Base-by-base conservation (phyloP, 2,329 filamentous ascomycete genomes). In the Dactylellina leptospora region DNA sequence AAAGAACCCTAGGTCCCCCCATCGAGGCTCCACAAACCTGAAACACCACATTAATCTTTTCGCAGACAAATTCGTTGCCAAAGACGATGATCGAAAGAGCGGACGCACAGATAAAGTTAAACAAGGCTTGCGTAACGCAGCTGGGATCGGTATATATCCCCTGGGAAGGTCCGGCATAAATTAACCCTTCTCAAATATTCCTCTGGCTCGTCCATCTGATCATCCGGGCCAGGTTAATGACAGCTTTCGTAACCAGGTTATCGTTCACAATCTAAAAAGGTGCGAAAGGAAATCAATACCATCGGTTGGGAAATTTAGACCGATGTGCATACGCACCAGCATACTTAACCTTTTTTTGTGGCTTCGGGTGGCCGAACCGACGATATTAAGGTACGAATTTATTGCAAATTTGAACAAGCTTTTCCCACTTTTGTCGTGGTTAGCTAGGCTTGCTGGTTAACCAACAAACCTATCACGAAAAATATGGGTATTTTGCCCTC, bases 341-440 rank as follows among this genome's bases (percentile, higher is more conserved):
- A n/a, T n/a, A n/a, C n/a, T n/a, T n/a, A n/a, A n/a, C n/a, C n/a
- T n/a, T n/a, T n/a, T n/a, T n/a, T 50, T 30, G 47, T 54, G 59
- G 59, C 27, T 63, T 50, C 50, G 60, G 60, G 20, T 53, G 60
- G 48, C 18, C 36, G 60, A 64, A 64, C 60, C 60, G 60, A 64
- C 22, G 28, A n/a, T n/a, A 55, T 40, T 64, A 64, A 55, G 50
- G 40, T 47, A 61, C 56, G 22, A 44, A 42, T 28, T 4, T 10
- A n/a, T n/a, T n/a, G n/a, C n/a, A n/a, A n/a, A n/a, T n/a, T n/a
- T n/a, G n/a, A 4, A 42, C n/a, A 42, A 33, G 30, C 30, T 33
- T n/a, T n/a, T n/a, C n/a, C n/a, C n/a, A n/a, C n/a, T n/a, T n/a
- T n/a, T n/a, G n/a, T n/a, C n/a, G n/a, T n/a, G n/a, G n/a, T n/a